These are phyloP conservation scores for Cryptococcus amylolentus DNA, from an alignment of 1,284 basidiomycete species.

Conservation along the genomic window DNA sequence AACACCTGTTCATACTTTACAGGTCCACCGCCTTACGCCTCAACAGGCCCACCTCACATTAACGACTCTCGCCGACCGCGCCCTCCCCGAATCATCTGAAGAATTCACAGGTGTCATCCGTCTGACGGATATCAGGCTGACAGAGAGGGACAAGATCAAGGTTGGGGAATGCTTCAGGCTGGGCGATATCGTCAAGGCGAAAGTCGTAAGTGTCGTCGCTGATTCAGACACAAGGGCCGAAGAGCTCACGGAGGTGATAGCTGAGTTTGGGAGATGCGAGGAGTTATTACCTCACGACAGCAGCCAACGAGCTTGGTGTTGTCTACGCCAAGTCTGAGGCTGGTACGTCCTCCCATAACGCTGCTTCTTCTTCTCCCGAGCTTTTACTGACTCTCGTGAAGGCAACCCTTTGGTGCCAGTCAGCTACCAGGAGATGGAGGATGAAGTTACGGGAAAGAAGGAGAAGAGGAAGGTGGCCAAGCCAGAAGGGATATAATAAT, in stretches of 20 bases:
- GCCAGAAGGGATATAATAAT: slow-evolving; percentile 38
- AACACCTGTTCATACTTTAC: slow-evolving; percentile 28
- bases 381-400: slow-evolving; percentile 6
- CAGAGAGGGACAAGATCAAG: slow-evolving; percentile 88
- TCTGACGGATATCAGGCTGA: slow-evolving; percentile 83
- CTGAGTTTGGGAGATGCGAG: slow-evolving; percentile 88
- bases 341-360: slow-evolving; percentile 26
- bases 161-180: slow-evolving; percentile 93
- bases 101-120: slow-evolving; percentile 92
- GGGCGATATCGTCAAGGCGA: slow-evolving; percentile 89
- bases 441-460: slow-evolving; percentile 43
- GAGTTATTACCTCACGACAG: slow-evolving; percentile 92
- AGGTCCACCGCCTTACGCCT: slow-evolving; percentile 78
- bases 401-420: slow-evolving; percentile 47
- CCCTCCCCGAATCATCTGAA: slow-evolving; percentile 73
- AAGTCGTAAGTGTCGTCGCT: slow-evolving; percentile 65
- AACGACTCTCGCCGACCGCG: slow-evolving; percentile 83
- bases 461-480: slow-evolving; percentile 51
- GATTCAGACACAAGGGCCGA: background rate
- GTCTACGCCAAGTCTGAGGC: slow-evolving; percentile 47
- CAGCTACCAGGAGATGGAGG: slow-evolving; percentile 52
- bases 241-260: slow-evolving; percentile 50
- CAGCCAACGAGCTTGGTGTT: slow-evolving; percentile 81
- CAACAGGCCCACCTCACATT: slow-evolving; percentile 84
- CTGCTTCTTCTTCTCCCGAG: background rate